Conservation (phyloP, 331 rosid species). For the Malus hybrid region DNA sequence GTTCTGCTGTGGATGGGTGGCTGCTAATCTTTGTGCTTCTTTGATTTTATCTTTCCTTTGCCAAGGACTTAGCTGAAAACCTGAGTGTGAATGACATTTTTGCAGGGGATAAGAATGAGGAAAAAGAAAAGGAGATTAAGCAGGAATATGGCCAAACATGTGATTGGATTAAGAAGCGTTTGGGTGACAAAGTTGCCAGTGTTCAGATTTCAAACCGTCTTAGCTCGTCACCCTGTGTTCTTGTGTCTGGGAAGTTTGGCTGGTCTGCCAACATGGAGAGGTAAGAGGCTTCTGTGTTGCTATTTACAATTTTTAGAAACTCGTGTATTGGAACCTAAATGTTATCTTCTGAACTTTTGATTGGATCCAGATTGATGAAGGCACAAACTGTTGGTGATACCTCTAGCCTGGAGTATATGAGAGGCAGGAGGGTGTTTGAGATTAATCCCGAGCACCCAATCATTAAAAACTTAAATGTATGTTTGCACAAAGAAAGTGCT, state of each 20-base stretch:
- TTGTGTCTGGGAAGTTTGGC: conserved; percentile 93
- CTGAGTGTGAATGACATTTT: conserved; percentile 5
- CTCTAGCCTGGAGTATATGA: conserved; percentile 84
- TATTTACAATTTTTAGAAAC: neutral
- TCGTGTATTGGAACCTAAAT: neutral
- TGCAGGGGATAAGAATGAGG: conserved; percentile 91
- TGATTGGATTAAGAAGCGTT: conserved; percentile 90
- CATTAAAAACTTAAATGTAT: conserved; percentile 76
- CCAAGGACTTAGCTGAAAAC: neutral
- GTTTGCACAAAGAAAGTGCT: neutral
- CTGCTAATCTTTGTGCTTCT: neutral
- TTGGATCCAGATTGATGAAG: conserved; percentile 74
- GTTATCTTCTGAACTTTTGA: neutral
- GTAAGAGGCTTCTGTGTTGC: conserved; percentile 20
- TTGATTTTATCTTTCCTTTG: neutral
- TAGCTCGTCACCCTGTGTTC: conserved; percentile 91
- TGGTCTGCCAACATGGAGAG: conserved; percentile 99
- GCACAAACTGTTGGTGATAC: conserved; percentile 80
- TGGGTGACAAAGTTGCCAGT: conserved; percentile 88
- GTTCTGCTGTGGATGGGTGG: neutral
- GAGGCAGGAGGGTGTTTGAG: conserved; percentile 96
- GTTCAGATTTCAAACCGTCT: conserved; percentile 89
- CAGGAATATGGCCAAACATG: conserved; percentile 80
- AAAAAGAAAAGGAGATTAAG: conserved; percentile 76
- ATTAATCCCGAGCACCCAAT: conserved; percentile 84